Evolutionary conservation across 2,329 filamentous ascomycete genomes (phyloP).

Genomic region (Claviceps sp.): DNA sequence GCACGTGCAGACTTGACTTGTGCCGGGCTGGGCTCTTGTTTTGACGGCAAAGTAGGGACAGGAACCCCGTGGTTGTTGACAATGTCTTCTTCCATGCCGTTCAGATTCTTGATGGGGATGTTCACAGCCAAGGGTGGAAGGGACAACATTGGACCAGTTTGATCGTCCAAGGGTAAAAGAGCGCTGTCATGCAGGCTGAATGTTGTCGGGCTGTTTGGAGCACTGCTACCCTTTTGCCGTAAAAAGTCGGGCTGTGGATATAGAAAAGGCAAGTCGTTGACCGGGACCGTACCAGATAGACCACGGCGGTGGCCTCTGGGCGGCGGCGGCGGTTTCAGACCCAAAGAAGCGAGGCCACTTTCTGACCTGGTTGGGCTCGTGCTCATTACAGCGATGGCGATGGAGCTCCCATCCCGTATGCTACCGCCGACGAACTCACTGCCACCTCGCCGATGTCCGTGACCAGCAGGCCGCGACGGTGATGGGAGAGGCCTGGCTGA

Average conservation of each 20-base stretch:
- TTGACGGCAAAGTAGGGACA: constrained; percentile 4
- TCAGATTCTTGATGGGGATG: background rate
- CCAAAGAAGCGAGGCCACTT: constrained; percentile 42
- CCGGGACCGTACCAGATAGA: constrained; percentile 66
- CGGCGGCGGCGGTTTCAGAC: constrained; percentile 30
- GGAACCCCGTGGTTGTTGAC: constrained; percentile 3
- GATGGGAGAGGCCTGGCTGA: constrained; percentile 38
- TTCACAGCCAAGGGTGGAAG: constrained; percentile 4
- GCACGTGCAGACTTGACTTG: constrained; percentile 33
- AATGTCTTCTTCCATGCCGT: background rate
- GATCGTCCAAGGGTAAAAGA: constrained; percentile 12
- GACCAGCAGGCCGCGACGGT: constrained; percentile 44
- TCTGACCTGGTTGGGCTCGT: constrained; percentile 56
- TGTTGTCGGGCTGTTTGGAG: constrained; percentile 46
- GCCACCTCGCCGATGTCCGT: constrained; percentile 66
- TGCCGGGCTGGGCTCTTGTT: constrained; percentile 9
- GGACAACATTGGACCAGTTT: constrained; percentile 1
- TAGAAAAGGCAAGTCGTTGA: constrained; percentile 66
- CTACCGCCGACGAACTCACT: constrained; percentile 82
- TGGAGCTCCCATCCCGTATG: constrained; percentile 41
- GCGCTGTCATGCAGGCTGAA: constrained; percentile 18
- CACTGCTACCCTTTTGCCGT: constrained; percentile 44
- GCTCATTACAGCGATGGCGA: constrained; percentile 48
- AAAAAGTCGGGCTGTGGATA: constrained; percentile 41
- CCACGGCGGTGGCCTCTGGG: constrained; percentile 58